Conservation (phyloP, 768 basidiomycete genomes). For the Mycena rebaudengoi region DNA sequence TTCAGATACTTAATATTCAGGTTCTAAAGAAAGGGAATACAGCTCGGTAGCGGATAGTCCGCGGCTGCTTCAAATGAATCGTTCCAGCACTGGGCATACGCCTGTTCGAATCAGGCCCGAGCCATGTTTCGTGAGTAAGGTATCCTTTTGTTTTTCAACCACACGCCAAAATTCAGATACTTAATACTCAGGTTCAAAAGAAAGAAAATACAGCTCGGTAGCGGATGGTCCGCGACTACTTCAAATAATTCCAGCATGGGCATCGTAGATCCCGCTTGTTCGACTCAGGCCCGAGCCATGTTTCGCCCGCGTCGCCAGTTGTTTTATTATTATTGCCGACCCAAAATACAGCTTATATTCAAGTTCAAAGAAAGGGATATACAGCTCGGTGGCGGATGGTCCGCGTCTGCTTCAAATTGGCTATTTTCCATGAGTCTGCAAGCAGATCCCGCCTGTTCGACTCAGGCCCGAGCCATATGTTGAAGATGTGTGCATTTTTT, state of each 20-base stretch:
- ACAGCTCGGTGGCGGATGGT: slow-evolving; percentile 1
- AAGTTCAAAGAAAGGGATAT: too few species aligned
- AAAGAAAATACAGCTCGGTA: not conserved
- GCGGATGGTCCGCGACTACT: slow-evolving; percentile 3
- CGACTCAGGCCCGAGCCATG: not conserved
- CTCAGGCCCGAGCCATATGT: slow-evolving; percentile 9
- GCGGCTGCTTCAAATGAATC: not conserved
- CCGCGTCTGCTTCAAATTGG: not conserved
- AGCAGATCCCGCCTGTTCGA: slow-evolving; percentile 3
- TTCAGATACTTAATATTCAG: too few species aligned
- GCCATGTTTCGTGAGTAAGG: not conserved
- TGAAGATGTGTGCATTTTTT: too few species aligned
- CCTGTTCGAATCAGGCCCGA: slow-evolving; percentile 12
- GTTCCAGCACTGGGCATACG: not conserved
- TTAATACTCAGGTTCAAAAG: not conserved
- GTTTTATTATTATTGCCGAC: too few species aligned
- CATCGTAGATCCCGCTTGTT: not conserved
- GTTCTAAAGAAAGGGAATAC: not conserved
- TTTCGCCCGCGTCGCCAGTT: too few species aligned
- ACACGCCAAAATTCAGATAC: too few species aligned
- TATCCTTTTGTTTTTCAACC: not conserved
- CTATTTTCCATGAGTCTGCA: too few species aligned
- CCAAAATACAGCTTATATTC: too few species aligned
- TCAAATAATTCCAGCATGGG: not conserved
- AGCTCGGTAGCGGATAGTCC: not conserved